Evolutionary conservation across 2,329 filamentous ascomycete genomes (phyloP), one percentile per base, ranked within the genome.

Genomic region (Beauveria sp.): DNA sequence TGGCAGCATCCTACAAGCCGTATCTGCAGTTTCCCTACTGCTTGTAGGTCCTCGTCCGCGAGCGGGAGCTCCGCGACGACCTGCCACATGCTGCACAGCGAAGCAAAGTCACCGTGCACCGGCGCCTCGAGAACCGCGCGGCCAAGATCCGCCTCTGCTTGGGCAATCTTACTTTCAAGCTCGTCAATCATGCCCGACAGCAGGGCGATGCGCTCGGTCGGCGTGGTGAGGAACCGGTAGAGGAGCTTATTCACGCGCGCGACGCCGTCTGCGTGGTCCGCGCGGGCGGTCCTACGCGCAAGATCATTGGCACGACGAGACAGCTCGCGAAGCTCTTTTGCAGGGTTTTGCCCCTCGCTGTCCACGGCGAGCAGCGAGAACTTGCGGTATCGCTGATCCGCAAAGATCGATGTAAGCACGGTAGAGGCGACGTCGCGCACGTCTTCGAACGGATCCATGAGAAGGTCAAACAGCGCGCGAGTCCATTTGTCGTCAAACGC

Each of bases 391-490:
- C 73, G 70, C 18, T 70, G 67, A 26, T 76, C 72, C 2, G 77
- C 73, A 46, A 83, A 76, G n/a, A 83, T 67, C 57, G 76, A 78
- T 64, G 70, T 72, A 30, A 89, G 67, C 2, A 86, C 75, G 2
- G 72, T 73, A 0, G 79, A 76, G 3, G 85, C 80, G 43, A 76
- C 73, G 48, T 82, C 84, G 66, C 93, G 83, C 5, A 97, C 89
- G 72, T 99, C 94, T 61, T 97, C 94, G 68, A 96, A 99, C 0
- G 93, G 91, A 67, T 99, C 90, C 69, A 96, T 79, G 8, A 96
- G 75, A 24, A 96, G 82, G 71, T 96, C 91, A 16, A 92, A 76
- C 7, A 97, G 76, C 5, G 86, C 78, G 53, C 88, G 80, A 12
- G 84, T 73, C 76, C 88, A 84, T 0, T 73, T 77, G 3, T 67